Evolutionary conservation across 768 basidiomycete genomes (phyloP), one percentile per base, ranked within the genome.

Genomic region (Amanita subjunquillea): DNA sequence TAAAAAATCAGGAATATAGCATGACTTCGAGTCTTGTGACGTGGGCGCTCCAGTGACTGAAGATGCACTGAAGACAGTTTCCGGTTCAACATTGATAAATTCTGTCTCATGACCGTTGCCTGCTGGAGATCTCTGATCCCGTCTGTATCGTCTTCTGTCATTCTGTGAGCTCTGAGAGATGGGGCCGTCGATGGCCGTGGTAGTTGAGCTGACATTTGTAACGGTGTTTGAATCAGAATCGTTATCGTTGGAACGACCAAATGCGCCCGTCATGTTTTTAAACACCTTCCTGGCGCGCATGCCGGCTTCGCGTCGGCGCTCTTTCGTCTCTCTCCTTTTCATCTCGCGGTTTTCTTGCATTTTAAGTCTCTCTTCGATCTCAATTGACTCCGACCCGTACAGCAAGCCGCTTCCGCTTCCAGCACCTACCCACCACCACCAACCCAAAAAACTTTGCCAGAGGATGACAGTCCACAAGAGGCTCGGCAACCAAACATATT

Each of bases 351-450:
- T 83, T 55, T 78, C 79, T 59, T 80, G 70, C 48, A 68, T 69
- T 25, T 63, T 55, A 43, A 85, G 65, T 51, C 80, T 73, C 52
- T 88, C 84, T 59, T 87, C 83, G 46, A 89, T 73, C 57, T 86
- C 85, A 5, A 68, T 68, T 30, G 69, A 63, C n/a, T 86, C 85
- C 7, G 69, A 69, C 30, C 68, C 64, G n/a, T 63, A 62, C 29
- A 59, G 77, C 32, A 72, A 57, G 5, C 69, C 68, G 27, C 83
- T 76, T 7, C 85, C 88, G 74, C 87, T 90, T 4, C 91, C 87
- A 2, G 87, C 82, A n/a, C 93, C 93, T 12, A 92, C 91, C 92
- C 92, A 97, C 93, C 93, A 97, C 93, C 93, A 97, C 91, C 91
- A 97, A 0, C 90, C 92, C 20, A 96, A 68, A 67, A 94, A 95